phyloP scores from a whole-genome alignment of 495 filamentous ascomycete genomes.

The Penicillium lividum region DNA sequence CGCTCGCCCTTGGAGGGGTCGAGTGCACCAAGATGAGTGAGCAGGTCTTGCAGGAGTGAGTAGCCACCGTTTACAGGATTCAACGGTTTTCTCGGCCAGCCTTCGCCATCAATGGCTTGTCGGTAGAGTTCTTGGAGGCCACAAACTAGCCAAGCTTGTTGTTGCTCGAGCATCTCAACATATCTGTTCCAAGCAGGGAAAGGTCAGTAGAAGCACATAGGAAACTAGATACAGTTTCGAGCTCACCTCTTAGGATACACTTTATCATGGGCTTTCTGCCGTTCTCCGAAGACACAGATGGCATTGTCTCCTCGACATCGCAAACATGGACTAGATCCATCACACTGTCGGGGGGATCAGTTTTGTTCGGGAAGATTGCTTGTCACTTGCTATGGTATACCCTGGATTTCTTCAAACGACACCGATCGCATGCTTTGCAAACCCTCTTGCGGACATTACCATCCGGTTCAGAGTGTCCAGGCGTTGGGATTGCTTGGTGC shows the following conservation, averaged over 20 bases:
- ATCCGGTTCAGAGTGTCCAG: slow-evolving; percentile 46
- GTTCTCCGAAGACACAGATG: slow-evolving; percentile 62
- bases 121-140: slow-evolving; percentile 62
- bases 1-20: slow-evolving; percentile 50
- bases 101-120: slow-evolving; percentile 47
- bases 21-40: slow-evolving; percentile 59
- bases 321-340: slow-evolving; percentile 59
- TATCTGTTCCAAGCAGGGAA: too few species aligned
- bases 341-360: too few species aligned
- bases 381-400: slow-evolving; percentile 37
- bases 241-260: slow-evolving; percentile 64
- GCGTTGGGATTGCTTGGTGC: slow-evolving; percentile 45
- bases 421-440: slow-evolving; percentile 65
- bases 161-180: slow-evolving; percentile 72
- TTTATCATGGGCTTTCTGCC: slow-evolving; percentile 63
- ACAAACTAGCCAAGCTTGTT: slow-evolving; percentile 63
- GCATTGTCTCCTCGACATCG: slow-evolving; percentile 61
- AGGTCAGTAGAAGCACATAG: too few species aligned
- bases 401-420: slow-evolving; percentile 65
- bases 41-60: slow-evolving; percentile 66
- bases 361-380: too few species aligned
- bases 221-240: too few species aligned
- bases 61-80: slow-evolving; percentile 55
- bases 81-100: slow-evolving; percentile 57
- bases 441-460: slow-evolving; percentile 58